phyloP scores from a whole-genome alignment of 225 moss, liverwort and hornwort species.

The Climacium dendroides region DNA sequence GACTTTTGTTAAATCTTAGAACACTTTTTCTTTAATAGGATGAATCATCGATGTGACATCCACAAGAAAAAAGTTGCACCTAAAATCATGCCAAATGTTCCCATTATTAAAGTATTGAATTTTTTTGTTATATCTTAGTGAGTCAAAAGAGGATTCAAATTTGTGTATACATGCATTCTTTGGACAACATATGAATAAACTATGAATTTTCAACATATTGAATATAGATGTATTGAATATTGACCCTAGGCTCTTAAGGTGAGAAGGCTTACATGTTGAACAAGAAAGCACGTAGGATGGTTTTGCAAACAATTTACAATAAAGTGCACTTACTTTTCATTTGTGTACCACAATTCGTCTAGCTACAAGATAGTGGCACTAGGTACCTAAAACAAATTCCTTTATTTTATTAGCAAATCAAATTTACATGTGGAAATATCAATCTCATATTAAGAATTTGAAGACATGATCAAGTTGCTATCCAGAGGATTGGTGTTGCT shows the following conservation, averaged over 20 bases:
- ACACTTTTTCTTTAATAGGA: background rate
- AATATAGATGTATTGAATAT: background rate
- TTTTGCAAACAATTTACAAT: background rate
- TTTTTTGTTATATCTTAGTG: background rate
- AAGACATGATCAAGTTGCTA: no score
- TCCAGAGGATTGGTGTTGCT: no score
- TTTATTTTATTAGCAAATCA: background rate
- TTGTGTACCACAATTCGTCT: fast-evolving
- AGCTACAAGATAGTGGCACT: background rate
- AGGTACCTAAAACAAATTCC: background rate
- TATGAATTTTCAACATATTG: no score
- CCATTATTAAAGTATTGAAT: background rate
- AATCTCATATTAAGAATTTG: no score
- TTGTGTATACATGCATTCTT: background rate
- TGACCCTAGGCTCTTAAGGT: background rate
- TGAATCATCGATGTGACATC: no score
- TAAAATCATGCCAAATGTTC: background rate
- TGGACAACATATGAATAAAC: background rate
- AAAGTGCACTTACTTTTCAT: background rate
- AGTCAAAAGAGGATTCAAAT: no score
- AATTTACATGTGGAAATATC: no score
- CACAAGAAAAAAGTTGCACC: background rate
- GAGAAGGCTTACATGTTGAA: background rate
- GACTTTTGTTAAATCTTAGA: background rate
- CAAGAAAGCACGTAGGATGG: background rate